Percentiles rank a stretch among this genome's conserved stretches.
phyloP scores from a whole-genome alignment of 164 flowering plant genomes.

The Amborella trichopoda region DNA sequence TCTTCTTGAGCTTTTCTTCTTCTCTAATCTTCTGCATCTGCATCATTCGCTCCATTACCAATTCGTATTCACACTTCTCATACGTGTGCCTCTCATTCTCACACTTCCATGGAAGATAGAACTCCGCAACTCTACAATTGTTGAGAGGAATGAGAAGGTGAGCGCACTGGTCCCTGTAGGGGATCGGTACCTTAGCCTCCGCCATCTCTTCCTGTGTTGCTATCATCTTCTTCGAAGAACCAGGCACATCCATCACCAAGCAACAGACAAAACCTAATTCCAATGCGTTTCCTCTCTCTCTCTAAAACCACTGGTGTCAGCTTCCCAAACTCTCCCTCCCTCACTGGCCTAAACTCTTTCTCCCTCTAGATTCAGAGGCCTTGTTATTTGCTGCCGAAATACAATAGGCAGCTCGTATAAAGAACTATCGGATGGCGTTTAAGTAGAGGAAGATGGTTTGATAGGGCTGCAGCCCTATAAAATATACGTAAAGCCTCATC shows the following conservation, averaged over 20 bases:
- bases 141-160: slow-evolving; percentile 91
- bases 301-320: too few species aligned
- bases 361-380: too few species aligned
- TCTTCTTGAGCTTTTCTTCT: slow-evolving; percentile 18
- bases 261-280: too few species aligned
- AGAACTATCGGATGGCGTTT: too few species aligned
- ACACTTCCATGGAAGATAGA: slow-evolving; percentile 95
- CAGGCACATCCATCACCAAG: slow-evolving; percentile 62
- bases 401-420: too few species aligned
- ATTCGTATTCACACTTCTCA: slow-evolving; percentile 98
- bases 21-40: slow-evolving; percentile 87
- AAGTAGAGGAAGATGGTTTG: too few species aligned
- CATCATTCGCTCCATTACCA: slow-evolving; percentile 92
- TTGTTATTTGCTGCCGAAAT: background rate
- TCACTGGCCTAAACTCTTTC: too few species aligned
- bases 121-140: slow-evolving; percentile 78
- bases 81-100: slow-evolving; percentile 86
- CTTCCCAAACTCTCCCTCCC: slow-evolving; percentile 3
- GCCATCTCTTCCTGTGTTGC: slow-evolving; percentile 92
- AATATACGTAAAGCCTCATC: too few species aligned
- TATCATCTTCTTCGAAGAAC: slow-evolving; percentile 98
- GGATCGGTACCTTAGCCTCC: slow-evolving; percentile 60
- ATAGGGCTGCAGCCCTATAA: too few species aligned
- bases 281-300: slow-evolving; percentile 7
- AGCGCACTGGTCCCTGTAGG: slow-evolving; percentile 96